Conservation (phyloP, 2,329 filamentous ascomycete genomes). For the Pestalotiopsis sp. region DNA sequence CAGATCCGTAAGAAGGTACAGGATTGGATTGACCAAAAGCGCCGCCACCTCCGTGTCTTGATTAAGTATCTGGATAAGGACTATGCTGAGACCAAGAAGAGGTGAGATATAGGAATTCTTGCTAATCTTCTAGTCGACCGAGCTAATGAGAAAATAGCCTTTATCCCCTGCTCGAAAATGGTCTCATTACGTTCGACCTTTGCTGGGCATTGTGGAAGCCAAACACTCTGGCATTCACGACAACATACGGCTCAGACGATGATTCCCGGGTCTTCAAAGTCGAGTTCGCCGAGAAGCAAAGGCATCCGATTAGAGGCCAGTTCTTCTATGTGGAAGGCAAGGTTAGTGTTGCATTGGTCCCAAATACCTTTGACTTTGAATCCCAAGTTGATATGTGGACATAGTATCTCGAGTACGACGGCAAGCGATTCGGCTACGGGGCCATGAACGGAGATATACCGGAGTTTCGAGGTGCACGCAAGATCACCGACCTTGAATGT, state of each 20-base stretch:
- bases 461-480: constrained; percentile 78
- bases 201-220: constrained; percentile 91
- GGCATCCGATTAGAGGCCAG: constrained; percentile 69
- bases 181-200: constrained; percentile 86
- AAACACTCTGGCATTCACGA: constrained; percentile 76
- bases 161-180: constrained; percentile 77
- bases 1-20: constrained; percentile 64
- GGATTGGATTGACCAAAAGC: constrained; percentile 60
- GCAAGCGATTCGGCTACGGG: constrained; percentile 81
- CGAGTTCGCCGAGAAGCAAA: constrained; percentile 73
- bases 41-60: constrained; percentile 71
- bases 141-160: constrained; percentile 51
- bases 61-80: constrained; percentile 80
- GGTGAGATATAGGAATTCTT: constrained; percentile 25
- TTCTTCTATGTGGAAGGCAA: constrained; percentile 78
- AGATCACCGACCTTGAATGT: constrained; percentile 76
- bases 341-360: constrained; percentile 23
- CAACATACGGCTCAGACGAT: constrained; percentile 75
- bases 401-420: constrained; percentile 81
- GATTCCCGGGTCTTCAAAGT: constrained; percentile 84
- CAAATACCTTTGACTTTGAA: background rate
- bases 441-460: constrained; percentile 70
- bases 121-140: background rate
- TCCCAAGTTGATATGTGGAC: background rate
- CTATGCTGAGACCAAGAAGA: constrained; percentile 76